A percentile compares a stretch with the other conserved stretches of the same genome.
These are phyloP conservation scores for Wallacemonas collosoma DNA, from an alignment of 208 protist genomes.

Conservation along the genomic window DNA sequence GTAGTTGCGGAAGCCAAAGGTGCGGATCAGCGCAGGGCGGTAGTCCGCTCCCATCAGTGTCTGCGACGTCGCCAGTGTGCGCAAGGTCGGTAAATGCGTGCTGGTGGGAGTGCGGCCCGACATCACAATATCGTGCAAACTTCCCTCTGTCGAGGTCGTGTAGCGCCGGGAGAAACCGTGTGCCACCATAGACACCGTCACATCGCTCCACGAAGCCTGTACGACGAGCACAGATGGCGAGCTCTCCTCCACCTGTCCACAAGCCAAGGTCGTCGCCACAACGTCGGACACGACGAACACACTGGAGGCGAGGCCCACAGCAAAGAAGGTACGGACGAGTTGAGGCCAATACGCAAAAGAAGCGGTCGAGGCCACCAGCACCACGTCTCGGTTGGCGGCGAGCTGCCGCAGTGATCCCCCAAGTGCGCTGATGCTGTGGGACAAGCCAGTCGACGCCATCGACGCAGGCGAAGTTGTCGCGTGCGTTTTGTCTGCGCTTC, in stretches of 20 bases:
- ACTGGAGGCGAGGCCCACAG: conserved; percentile 14
- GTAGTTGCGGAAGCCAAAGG: conserved; percentile 36
- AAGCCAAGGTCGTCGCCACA: conserved; percentile 50
- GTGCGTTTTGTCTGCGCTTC: background rate
- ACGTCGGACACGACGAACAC: conserved; percentile 64
- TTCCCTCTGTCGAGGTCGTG: conserved; percentile 21
- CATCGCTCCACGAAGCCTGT: conserved; percentile 24
- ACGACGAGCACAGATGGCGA: conserved; percentile 28
- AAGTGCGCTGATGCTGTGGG: background rate
- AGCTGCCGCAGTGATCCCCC: conserved; percentile 28
- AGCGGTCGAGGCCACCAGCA: conserved; percentile 45
- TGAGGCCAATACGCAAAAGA: conserved; percentile 31
- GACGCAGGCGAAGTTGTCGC: background rate
- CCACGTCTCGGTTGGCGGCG: conserved; percentile 29
- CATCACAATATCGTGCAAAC: conserved; percentile 16
- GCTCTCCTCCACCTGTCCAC: conserved; percentile 26
- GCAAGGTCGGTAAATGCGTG: background rate
- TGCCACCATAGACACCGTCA: conserved; percentile 36
- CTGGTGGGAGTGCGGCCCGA: background rate
- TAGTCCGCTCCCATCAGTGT: background rate
- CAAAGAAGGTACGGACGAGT: conserved; percentile 35
- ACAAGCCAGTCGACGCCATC: too few relatives aligned
- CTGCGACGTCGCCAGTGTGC: conserved; percentile 2
- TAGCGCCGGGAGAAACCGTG: conserved; percentile 36
- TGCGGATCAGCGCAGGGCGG: conserved; percentile 22